Evolutionary conservation across 129 eudicot species (phyloP).

Genomic region (carrot (Daucus carota)): DH1_v3.0 NC_030383.2:62697001-62697500

Average conservation of each 20-base stretch:
- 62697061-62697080: constrained; percentile 39
- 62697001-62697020: constrained; percentile 34
- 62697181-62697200: constrained; percentile 41
- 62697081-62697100: constrained; percentile 68
- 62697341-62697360: constrained; percentile 14
- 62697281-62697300: constrained; percentile 76
- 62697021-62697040: constrained; percentile 79
- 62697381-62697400: constrained; percentile 17
- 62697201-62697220: constrained; percentile 63
- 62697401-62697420: constrained; percentile 22
- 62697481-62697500: constrained; percentile 10
- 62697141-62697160: constrained; percentile 49
- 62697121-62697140: constrained; percentile 69
- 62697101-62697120: constrained; percentile 73
- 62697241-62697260: constrained; percentile 80
- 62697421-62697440: constrained; percentile 33
- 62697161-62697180: constrained; percentile 32
- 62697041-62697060: constrained; percentile 70
- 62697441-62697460: constrained; percentile 30
- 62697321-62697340: constrained; percentile 57
- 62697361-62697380: constrained; percentile 27
- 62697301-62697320: constrained; percentile 62
- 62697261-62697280: constrained; percentile 60
- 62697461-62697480: constrained; percentile 7
- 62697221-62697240: constrained; percentile 57